Conservation (phyloP, 305 asterid species). For the Nicotiana rustica region DNA sequence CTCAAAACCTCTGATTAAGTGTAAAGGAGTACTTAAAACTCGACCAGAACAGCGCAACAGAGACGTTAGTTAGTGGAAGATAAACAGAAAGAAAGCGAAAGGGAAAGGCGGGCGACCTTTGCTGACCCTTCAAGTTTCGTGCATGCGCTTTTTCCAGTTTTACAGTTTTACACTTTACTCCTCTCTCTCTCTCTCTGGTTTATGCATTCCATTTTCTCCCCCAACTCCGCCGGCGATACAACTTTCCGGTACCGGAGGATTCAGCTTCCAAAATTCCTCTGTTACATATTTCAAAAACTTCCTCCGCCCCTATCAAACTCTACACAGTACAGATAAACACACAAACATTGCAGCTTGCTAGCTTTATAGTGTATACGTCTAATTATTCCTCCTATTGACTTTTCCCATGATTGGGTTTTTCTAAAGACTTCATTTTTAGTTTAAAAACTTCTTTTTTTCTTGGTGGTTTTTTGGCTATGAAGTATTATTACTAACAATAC, state of each 20-base stretch:
- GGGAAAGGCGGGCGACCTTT: constrained; percentile 42
- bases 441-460: neutral
- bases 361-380: neutral
- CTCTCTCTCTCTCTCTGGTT: neutral
- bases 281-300: neutral
- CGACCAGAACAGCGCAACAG: too few species aligned
- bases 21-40: too few species aligned
- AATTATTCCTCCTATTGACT: neutral
- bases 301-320: neutral
- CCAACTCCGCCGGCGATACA: neutral
- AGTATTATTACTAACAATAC: neutral
- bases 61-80: constrained; percentile 23
- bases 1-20: too few species aligned
- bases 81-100: constrained; percentile 23
- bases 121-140: constrained; percentile 45
- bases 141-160: constrained; percentile 21
- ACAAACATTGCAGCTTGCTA: neutral
- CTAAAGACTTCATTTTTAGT: neutral
- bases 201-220: neutral
- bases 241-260: constrained; percentile 10
- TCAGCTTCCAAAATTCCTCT: constrained; percentile 33
- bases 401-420: neutral
- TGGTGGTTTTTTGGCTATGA: constrained; percentile 31
- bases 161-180: constrained; percentile 16
- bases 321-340: too few species aligned